phyloP scores from a whole-genome alignment of 805 yeast genomes.

The Wickerhamiella occidentalis region DNA sequence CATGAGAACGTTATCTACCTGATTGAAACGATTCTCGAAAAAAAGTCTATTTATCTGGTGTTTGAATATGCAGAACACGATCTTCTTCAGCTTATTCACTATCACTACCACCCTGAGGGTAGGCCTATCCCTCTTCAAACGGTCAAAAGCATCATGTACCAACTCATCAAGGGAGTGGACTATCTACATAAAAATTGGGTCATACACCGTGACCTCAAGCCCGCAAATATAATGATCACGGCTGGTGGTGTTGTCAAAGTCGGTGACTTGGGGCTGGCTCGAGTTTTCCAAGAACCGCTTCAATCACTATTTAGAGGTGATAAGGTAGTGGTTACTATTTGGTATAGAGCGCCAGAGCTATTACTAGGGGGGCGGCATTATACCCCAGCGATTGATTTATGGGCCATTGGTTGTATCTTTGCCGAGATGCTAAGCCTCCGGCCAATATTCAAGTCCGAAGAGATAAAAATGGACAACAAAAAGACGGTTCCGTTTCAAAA shows the following conservation, averaged over 20 bases:
- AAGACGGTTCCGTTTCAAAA: conserved; percentile 89
- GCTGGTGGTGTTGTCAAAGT: conserved; percentile 83
- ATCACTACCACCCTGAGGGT: conserved; percentile 80
- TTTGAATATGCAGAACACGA: conserved; percentile 97
- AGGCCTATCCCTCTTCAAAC: conserved; percentile 63
- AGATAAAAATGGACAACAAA: conserved; percentile 87
- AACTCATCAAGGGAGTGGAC: conserved; percentile 80
- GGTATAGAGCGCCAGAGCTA: conserved; percentile 93
- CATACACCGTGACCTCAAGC: conserved; percentile 87
- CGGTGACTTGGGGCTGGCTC: conserved; percentile 87
- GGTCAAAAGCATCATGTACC: conserved; percentile 81
- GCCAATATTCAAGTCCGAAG: conserved; percentile 96
- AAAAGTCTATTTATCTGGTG: conserved; percentile 84
- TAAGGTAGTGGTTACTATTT: conserved; percentile 90
- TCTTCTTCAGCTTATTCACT: conserved; percentile 82
- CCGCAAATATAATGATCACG: conserved; percentile 96
- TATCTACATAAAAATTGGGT: conserved; percentile 94
- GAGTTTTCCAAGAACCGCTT: conserved; percentile 74
- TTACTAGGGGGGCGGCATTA: conserved; percentile 85
- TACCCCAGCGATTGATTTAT: conserved; percentile 80
- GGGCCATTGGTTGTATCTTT: conserved; percentile 94
- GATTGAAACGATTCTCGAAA: conserved; percentile 74
- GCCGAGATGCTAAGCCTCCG: conserved; percentile 81
- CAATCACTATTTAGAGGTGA: conserved; percentile 85
- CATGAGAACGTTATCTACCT: conserved; percentile 71